Conservation (phyloP, 2,329 filamentous ascomycete genomes). For the Neofusicoccum laricinum region DNA sequence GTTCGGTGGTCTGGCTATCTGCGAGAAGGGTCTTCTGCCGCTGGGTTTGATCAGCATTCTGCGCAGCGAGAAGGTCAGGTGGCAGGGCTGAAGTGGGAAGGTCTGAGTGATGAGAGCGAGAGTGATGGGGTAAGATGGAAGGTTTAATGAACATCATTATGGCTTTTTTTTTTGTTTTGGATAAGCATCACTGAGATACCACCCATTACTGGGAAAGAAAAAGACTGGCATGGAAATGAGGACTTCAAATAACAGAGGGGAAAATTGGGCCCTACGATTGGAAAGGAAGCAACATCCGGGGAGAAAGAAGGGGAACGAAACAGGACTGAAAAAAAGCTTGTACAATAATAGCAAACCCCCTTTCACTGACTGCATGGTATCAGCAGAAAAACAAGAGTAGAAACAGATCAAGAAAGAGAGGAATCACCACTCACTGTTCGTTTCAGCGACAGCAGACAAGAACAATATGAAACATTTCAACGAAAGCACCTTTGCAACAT, state of each 20-base stretch:
- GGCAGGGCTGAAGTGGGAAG: conserved; percentile 34
- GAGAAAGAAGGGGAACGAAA: neutral
- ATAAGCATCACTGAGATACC: neutral
- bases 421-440: neutral
- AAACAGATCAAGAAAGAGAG: neutral
- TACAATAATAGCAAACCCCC: neutral
- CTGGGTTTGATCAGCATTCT: conserved; percentile 41
- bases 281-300: too few relatives aligned
- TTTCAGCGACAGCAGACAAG: neutral
- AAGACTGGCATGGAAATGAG: too few relatives aligned
- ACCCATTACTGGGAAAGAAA: too few relatives aligned
- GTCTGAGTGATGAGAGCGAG: neutral
- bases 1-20: conserved; percentile 42
- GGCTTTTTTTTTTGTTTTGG: neutral
- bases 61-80: conserved; percentile 36
- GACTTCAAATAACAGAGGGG: too few relatives aligned
- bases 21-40: conserved; percentile 41
- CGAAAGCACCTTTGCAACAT: neutral
- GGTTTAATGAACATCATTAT: neutral
- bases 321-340: neutral
- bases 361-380: neutral
- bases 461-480: neutral
- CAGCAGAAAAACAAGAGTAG: neutral
- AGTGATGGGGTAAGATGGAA: too few relatives aligned
- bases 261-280: too few relatives aligned